Evolutionary conservation across 2,329 filamentous ascomycete species (phyloP), one percentile per base, ranked within the genome.

Genomic region (Eurotiales sp.): DNA sequence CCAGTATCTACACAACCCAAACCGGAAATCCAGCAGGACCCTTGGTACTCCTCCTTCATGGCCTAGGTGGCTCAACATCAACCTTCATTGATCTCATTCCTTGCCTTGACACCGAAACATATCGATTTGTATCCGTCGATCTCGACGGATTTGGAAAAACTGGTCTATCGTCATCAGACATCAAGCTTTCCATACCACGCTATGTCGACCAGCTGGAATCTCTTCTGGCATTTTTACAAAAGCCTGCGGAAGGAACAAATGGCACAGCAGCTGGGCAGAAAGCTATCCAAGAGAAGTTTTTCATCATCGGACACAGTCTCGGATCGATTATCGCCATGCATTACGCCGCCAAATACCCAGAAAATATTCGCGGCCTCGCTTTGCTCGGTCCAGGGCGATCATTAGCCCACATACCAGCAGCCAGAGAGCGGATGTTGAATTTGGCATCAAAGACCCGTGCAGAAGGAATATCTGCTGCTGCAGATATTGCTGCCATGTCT

Each of bases 221-320:
- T 46, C 7, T 51, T n/a, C 32, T 51, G 42, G 34, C 42, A 51
- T 29, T 27, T 39, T n/a, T 51, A 32, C 49, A 51, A 22, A 25
- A 21, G 15, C 21, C 40, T 45, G 32, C 8, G 12, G 34, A 45
- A 37, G 25, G 25, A 6, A 32, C 22, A 19, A 12, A 45, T 7
- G 32, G 25, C 29, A 15, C 30, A 27, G 40, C 21, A 37, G 19
- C 40, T 14, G 17, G 17, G 21, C 36, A 32, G 17, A 44, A 61
- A 14, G 62, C 65, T 19, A 32, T 25, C 36, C 15, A 29, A 46
- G 40, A 27, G 8, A 51, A 49, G 23, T 14, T 48, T 14, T 30
- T 67, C 48, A 55, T 69, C 44, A 55, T 71, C 44, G 67, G 67
- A 15, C 68, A 71, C 56, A 70, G 66, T 14, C 61, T 71, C 43